These are phyloP conservation scores for Dentipellis sp. DNA, from an alignment of 768 basidiomycete species.

Conservation along the genomic window DNA sequence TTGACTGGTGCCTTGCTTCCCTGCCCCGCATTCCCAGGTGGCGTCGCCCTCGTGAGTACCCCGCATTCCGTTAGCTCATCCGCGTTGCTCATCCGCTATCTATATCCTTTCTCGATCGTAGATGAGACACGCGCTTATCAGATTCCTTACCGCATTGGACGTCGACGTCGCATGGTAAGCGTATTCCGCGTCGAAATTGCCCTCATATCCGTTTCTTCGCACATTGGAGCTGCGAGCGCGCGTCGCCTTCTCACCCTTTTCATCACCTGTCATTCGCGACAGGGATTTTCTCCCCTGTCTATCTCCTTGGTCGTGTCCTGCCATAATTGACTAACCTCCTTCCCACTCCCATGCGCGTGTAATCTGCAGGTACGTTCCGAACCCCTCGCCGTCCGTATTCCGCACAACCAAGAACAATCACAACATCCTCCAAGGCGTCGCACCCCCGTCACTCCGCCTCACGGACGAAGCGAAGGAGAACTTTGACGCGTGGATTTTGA, in stretches of 20 bases:
- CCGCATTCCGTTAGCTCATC: slow-evolving; percentile 15
- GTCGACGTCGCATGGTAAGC: slow-evolving; percentile 78
- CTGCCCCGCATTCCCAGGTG: slow-evolving; percentile 39
- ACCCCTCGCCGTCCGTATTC: slow-evolving; percentile 84
- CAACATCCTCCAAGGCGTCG: slow-evolving; percentile 92
- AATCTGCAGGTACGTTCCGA: slow-evolving; percentile 67
- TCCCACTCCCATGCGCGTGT: too few relatives aligned
- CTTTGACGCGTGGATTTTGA: slow-evolving; percentile 83
- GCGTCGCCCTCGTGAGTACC: slow-evolving; percentile 77
- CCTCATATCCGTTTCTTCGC: background rate
- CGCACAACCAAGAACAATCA: slow-evolving; percentile 94
- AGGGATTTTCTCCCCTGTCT: too few relatives aligned
- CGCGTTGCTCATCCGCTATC: slow-evolving; percentile 3
- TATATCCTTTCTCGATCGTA: slow-evolving; percentile 19
- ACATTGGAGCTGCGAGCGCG: slow-evolving; percentile 3
- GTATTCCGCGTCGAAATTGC: slow-evolving; percentile 6
- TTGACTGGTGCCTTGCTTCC: slow-evolving; percentile 17
- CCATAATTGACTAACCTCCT: too few relatives aligned
- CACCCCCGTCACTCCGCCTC: slow-evolving; percentile 66
- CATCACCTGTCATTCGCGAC: too few relatives aligned
- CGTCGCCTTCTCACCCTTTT: background rate
- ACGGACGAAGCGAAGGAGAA: slow-evolving; percentile 69
- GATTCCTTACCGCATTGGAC: slow-evolving; percentile 72
- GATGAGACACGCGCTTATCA: slow-evolving; percentile 92
- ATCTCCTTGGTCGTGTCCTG: too few relatives aligned